These are phyloP conservation scores for Talaromyces sp. DNA, from an alignment of 2,329 filamentous ascomycete genomes.

Conservation along the genomic window DNA sequence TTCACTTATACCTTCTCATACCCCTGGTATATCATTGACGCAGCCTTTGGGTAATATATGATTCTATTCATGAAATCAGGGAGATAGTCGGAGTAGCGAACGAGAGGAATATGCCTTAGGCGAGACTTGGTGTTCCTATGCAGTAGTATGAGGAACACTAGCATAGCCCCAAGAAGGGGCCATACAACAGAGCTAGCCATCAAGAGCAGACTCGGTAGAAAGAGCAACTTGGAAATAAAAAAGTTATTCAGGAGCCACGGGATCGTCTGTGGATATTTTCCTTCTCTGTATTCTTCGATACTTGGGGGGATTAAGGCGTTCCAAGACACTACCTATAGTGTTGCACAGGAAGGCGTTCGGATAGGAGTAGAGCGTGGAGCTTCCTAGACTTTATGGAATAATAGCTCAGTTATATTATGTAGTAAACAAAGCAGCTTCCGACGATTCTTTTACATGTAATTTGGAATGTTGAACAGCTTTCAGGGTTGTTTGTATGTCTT, in stretches of 20 bases:
- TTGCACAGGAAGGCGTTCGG: constrained; percentile 19
- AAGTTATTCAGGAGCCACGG: neutral
- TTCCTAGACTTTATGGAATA: too few species aligned
- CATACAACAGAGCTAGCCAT: constrained; percentile 11
- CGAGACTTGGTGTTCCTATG: constrained; percentile 7
- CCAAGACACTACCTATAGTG: constrained; percentile 2
- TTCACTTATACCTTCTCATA: constrained; percentile 25
- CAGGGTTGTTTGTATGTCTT: neutral
- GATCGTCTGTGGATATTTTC: too few species aligned
- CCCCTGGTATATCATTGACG: constrained; percentile 27
- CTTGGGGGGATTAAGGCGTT: too few species aligned
- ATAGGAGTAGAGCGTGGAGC: too few species aligned
- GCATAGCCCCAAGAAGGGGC: constrained; percentile 13
- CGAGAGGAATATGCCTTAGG: constrained; percentile 25
- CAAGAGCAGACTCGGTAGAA: neutral
- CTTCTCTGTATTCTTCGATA: too few species aligned
- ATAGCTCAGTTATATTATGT: too few species aligned
- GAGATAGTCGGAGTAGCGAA: constrained; percentile 23
- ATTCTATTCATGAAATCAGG: constrained; percentile 31
- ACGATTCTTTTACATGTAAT: too few species aligned
- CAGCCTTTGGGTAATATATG: constrained; percentile 27
- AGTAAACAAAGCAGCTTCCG: too few species aligned
- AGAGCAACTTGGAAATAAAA: neutral
- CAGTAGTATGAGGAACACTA: constrained; percentile 12
- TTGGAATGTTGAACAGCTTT: neutral